phyloP scores from a whole-genome alignment of 192 early-diverging fungal genomes.

The Jimgerdemannia flammicorona region DNA sequence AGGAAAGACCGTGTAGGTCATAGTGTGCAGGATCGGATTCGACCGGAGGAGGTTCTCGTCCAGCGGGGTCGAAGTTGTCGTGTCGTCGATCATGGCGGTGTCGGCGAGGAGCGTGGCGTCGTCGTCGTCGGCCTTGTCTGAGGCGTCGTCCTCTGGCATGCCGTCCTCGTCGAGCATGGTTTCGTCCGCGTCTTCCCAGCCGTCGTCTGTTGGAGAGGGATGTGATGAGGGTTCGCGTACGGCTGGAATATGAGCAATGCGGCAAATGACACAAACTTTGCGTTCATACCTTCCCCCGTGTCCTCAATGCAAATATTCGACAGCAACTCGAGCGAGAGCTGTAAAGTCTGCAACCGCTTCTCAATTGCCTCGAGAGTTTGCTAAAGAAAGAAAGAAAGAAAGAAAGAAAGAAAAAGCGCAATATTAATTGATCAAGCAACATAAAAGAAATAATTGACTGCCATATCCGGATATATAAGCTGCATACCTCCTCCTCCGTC shows the following conservation, averaged over 20 bases:
- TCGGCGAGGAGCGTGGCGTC: slow-evolving; percentile 38
- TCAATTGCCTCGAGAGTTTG: slow-evolving; percentile 43
- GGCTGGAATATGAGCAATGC: not conserved
- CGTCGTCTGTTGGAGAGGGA: slow-evolving; percentile 27
- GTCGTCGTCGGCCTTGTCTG: slow-evolving; percentile 41
- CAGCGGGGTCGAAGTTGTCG: slow-evolving; percentile 20
- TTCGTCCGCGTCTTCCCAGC: slow-evolving; percentile 37
- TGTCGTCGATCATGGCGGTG: slow-evolving; percentile 31
- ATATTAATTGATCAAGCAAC: not conserved
- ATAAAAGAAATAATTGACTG: not conserved
- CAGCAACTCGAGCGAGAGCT: slow-evolving; percentile 76
- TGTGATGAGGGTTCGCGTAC: too few species aligned
- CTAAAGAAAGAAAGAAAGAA: slow-evolving; percentile 6
- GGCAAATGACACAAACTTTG: not conserved
- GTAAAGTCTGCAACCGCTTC: slow-evolving; percentile 54
- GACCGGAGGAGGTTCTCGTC: slow-evolving; percentile 21
- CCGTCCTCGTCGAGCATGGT: slow-evolving; percentile 43
- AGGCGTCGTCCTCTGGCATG: slow-evolving; percentile 10
- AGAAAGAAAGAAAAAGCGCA: not conserved
- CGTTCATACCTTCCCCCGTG: slow-evolving; percentile 27
- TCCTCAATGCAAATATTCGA: slow-evolving; percentile 74
- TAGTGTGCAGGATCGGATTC: slow-evolving; percentile 41
- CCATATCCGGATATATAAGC: slow-evolving; percentile 6
- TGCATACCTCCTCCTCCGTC: slow-evolving; percentile 23
- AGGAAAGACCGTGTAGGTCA: slow-evolving; percentile 46